Evolutionary conservation across 148 eudicot species (phyloP).

Genomic region (Fagopyrum tataricum): DNA sequence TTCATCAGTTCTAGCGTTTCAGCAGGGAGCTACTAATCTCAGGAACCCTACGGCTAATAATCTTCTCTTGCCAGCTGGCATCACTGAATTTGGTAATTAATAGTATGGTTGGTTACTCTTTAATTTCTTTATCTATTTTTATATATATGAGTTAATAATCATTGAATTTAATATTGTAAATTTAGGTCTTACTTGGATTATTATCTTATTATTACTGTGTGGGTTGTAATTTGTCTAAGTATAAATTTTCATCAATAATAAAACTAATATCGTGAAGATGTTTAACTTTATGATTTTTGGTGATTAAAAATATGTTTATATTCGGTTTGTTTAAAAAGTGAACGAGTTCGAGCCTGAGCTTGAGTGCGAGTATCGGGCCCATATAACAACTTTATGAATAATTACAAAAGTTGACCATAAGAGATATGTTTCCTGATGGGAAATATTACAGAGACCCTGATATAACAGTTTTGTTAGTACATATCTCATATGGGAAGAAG

Average conservation of each 20-base stretch:
- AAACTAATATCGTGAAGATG: neutral
- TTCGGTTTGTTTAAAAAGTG: neutral
- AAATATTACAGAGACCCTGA: slow-evolving; percentile 4
- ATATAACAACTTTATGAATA: neutral
- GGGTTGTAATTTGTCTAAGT: neutral
- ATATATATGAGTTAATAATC: neutral
- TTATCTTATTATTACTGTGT: neutral
- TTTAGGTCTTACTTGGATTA: neutral
- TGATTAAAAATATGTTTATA: no score
- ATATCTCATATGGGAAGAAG: neutral
- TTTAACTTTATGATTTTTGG: neutral
- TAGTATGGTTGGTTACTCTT: neutral
- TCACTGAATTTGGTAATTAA: slow-evolving; percentile 9
- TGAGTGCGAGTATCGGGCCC: neutral
- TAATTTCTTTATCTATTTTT: neutral
- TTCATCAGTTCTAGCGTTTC: neutral
- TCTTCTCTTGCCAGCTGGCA: slow-evolving; percentile 10
- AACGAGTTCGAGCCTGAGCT: neutral
- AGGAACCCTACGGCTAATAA: neutral
- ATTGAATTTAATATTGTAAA: slow-evolving; percentile 7
- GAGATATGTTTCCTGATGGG: slow-evolving; percentile 1
- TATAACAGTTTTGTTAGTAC: slow-evolving; percentile 8
- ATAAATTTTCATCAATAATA: neutral
- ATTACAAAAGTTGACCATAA: neutral
- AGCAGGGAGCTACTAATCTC: slow-evolving; percentile 9